A percentile compares a stretch with the other conserved stretches of the same genome.
phyloP scores from a whole-genome alignment of 179 eudicot species.

The Amaranthus tricolor region DNA sequence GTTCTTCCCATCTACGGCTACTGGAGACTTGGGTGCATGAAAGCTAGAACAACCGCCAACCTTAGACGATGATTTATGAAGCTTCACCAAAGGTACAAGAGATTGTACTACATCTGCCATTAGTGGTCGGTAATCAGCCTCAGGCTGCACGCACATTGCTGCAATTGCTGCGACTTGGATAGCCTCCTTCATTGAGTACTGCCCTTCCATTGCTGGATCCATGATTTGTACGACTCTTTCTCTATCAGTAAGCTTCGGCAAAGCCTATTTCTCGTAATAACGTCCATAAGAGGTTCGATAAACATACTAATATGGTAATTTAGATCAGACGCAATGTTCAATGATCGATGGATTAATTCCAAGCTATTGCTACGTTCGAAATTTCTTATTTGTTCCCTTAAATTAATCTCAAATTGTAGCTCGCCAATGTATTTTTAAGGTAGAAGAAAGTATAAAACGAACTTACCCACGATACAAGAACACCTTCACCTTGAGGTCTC shows the following conservation, averaged over 20 bases:
- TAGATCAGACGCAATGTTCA: background rate
- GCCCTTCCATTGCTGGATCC: constrained; percentile 87
- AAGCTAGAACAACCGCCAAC: constrained; percentile 38
- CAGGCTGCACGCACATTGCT: constrained; percentile 92
- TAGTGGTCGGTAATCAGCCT: constrained; percentile 90
- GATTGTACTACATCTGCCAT: constrained; percentile 98
- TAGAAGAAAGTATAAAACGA: constrained; percentile 28
- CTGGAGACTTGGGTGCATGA: constrained; percentile 44
- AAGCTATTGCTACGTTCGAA: background rate
- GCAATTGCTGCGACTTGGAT: constrained; percentile 95
- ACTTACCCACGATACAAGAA: constrained; percentile 92
- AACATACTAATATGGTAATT: background rate
- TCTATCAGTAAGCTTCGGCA: constrained; percentile 81
- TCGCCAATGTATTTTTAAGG: background rate
- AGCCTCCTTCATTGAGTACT: constrained; percentile 75
- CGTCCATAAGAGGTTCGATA: background rate
- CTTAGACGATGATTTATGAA: constrained; percentile 41
- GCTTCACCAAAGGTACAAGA: constrained; percentile 75
- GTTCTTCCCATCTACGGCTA: constrained; percentile 15
- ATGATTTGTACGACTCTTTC: constrained; percentile 76
- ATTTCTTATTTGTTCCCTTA: background rate
- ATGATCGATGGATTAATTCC: background rate
- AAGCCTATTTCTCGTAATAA: constrained; percentile 45
- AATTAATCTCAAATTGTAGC: no score
- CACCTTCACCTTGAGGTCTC: constrained; percentile 81